These are phyloP conservation scores for Thalassiosira livingstoniorum DNA, from an alignment of 352 stramenopile species.

Conservation along the genomic window DNA sequence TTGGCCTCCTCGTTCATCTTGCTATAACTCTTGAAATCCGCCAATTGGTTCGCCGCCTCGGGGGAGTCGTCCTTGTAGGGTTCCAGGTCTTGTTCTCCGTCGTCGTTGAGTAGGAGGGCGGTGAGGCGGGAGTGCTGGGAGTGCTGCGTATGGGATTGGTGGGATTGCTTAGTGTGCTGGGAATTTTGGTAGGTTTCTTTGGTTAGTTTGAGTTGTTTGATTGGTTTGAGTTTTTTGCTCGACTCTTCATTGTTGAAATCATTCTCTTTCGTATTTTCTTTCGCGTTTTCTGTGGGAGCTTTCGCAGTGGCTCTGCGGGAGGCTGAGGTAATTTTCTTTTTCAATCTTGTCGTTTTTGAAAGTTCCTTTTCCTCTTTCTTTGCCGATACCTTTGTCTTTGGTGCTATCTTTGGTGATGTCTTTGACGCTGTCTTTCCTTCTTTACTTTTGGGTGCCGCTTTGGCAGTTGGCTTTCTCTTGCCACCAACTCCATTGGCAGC, in stretches of 20 bases:
- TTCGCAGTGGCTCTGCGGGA: background rate
- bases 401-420: background rate
- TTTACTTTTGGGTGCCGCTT: background rate
- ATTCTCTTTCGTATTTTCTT: background rate
- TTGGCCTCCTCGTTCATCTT: constrained; percentile 51
- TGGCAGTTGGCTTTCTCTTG: background rate
- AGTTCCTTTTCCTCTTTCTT: background rate
- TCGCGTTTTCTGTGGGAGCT: background rate
- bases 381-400: background rate
- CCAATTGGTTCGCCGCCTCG: constrained; percentile 49
- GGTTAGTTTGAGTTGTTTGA: background rate
- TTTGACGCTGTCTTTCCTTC: background rate
- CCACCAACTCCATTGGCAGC: background rate
- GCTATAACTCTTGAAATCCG: constrained; percentile 48
- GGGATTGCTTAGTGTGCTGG: background rate
- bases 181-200: background rate
- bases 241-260: background rate
- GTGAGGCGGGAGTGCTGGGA: constrained; percentile 27
- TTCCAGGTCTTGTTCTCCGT: constrained; percentile 45
- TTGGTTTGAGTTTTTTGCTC: background rate
- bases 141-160: background rate
- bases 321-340: too few species aligned
- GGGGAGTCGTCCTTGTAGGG: constrained; percentile 48
- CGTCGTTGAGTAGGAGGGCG: constrained; percentile 48
- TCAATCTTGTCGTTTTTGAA: too few species aligned